These are phyloP conservation scores for Ulvella scutata DNA, from an alignment of 139 green algal species.

Conservation along the genomic window DNA sequence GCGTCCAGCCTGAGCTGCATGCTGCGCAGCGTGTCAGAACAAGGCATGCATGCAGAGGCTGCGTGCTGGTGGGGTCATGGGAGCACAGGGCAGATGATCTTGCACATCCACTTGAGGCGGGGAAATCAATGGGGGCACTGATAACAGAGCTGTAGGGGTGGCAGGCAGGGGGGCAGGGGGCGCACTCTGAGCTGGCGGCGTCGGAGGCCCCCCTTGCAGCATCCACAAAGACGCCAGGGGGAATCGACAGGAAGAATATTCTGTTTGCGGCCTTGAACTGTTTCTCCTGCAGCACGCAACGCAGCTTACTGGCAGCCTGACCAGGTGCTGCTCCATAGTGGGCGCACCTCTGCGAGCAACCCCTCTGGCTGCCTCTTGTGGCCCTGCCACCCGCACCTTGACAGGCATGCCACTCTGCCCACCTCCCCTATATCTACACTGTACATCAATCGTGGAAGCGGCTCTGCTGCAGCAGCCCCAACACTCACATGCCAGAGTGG, in stretches of 20 bases:
- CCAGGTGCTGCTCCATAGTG: too few species aligned
- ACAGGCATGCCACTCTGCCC: too few species aligned
- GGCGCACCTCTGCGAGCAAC: too few species aligned
- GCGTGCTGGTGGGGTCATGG: background rate
- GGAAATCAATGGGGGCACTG: background rate
- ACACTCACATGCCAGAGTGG: too few species aligned
- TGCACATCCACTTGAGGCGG: background rate
- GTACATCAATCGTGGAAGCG: too few species aligned
- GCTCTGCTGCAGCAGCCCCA: too few species aligned
- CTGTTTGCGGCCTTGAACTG: slow-evolving; percentile 46
- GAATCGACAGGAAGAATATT: slow-evolving; percentile 98
- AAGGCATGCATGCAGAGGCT: background rate
- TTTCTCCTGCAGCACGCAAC: background rate
- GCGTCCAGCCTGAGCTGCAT: slow-evolving; percentile 72
- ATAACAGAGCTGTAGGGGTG: background rate
- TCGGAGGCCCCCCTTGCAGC: slow-evolving; percentile 53
- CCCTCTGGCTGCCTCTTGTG: too few species aligned
- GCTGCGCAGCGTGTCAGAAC: background rate
- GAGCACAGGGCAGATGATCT: background rate
- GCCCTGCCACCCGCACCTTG: too few species aligned
- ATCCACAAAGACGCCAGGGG: slow-evolving; percentile 77
- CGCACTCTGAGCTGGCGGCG: slow-evolving; percentile 5
- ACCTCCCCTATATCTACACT: too few species aligned
- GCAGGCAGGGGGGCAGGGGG: background rate
- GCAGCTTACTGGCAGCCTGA: too few species aligned